phyloP scores from a whole-genome alignment of 345 rosid species.

The Euphorbia lathyris region DNA sequence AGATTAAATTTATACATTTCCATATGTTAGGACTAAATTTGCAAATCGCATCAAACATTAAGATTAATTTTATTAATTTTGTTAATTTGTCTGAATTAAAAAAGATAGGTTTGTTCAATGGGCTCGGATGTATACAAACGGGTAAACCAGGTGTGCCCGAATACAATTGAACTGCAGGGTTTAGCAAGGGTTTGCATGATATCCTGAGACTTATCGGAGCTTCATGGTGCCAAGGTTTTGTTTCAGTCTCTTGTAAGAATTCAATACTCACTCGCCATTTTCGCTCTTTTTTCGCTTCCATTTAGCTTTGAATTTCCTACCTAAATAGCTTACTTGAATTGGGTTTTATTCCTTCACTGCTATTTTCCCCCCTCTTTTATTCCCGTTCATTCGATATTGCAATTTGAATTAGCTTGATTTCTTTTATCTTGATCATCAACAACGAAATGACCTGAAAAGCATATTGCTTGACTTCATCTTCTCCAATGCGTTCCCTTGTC shows the following conservation, averaged over 20 bases:
- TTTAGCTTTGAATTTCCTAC: background rate
- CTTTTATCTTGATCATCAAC: background rate
- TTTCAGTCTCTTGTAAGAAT: conserved; percentile 2
- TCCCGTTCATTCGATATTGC: background rate
- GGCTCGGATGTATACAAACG: background rate
- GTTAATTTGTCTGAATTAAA: no score
- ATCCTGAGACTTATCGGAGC: background rate
- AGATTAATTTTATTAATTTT: no score
- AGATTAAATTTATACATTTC: no score
- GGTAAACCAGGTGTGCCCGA: background rate
- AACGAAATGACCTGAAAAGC: conserved; percentile 16
- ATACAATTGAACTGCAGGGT: background rate
- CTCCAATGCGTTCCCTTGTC: conserved; percentile 50
- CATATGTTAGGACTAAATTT: no score
- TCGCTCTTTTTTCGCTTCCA: background rate
- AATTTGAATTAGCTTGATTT: background rate
- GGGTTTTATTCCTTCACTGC: background rate
- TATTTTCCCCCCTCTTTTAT: no score
- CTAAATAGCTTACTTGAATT: background rate
- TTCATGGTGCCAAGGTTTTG: background rate
- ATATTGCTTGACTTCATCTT: background rate
- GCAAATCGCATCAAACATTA: no score
- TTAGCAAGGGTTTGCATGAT: conserved; percentile 4
- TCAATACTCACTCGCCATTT: background rate
- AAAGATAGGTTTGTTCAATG: background rate